A percentile compares a stretch with the other conserved stretches of the same genome.
Conservation (phyloP, 805 yeast genomes). For the Candida sakaeoensis region DNA sequence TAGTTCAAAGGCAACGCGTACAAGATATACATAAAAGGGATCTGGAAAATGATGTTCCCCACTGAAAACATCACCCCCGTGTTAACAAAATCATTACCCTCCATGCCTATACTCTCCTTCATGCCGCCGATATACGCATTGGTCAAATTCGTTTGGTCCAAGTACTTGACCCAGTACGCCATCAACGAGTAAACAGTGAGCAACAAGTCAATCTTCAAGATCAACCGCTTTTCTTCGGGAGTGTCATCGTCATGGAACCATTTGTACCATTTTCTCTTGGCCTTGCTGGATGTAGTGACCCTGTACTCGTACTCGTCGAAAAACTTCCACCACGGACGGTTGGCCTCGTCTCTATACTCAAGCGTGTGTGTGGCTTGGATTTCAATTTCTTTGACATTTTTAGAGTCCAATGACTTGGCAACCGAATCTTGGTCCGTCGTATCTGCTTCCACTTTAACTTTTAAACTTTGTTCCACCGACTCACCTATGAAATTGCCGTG, state of each 20-base stretch:
- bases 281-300: conserved; percentile 25
- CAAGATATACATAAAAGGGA: conserved; percentile 58
- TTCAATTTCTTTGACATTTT: conserved; percentile 7
- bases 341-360: conserved; percentile 35
- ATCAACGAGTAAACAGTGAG: conserved; percentile 31
- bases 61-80: conserved; percentile 56
- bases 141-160: conserved; percentile 57
- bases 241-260: conserved; percentile 51
- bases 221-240: conserved; percentile 28
- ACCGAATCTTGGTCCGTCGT: background rate
- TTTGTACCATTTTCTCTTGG: conserved; percentile 30
- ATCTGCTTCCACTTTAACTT: conserved; percentile 3
- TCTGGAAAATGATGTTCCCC: conserved; percentile 58
- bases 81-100: conserved; percentile 60
- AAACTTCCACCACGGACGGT: conserved; percentile 32
- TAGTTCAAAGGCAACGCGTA: conserved; percentile 54
- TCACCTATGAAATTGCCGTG: conserved; percentile 9
- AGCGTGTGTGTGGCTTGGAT: conserved; percentile 1
- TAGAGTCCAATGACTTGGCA: conserved; percentile 23
- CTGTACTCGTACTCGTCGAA: conserved; percentile 62
- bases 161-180: conserved; percentile 63
- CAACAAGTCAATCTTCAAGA: conserved; percentile 29
- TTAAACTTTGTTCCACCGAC: conserved; percentile 30
- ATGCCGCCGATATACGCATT: conserved; percentile 68
- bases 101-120: conserved; percentile 51